Base-by-base conservation (phyloP, 2,329 filamentous ascomycete species). In the Orbilia brochopaga region DNA sequence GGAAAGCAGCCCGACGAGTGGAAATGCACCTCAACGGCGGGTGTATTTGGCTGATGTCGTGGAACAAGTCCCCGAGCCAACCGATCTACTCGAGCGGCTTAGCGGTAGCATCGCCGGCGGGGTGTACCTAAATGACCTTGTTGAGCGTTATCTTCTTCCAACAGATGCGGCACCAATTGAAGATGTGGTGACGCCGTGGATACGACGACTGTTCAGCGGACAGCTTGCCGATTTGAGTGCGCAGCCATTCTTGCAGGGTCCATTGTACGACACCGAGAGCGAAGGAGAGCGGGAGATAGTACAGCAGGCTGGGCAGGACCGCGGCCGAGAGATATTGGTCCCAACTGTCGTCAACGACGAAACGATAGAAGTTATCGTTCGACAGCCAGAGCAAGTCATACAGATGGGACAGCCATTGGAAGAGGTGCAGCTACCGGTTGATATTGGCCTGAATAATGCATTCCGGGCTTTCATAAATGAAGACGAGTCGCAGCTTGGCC, bases 51-150 rank as follows among this genome's bases (percentile, higher is more conserved):
- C 58, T 2, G 19, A 48, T n/a, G 46, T 27, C 17, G 62, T 53
- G n/a, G 24, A 10, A 15, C 52, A 40, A 19, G 15, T 53, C 5
- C 13, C 32, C 5, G 58, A 61, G 3, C 32, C 30, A 6, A n/a
- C 30, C 0, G 13, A 13, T 11, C 40, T 53, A 5, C 11, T 61
- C 13, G 46, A 52, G 21, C n/a, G 8, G 0, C 3, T 53, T 13
- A 7, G 46, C 1, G n/a, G 35, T 13, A 51, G 27, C 32, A 11
- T n/a, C 10, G 42, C 2, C 13, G n/a, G 17, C 15, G 42, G 11
- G 2, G 7, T 66, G n/a, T 44, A 58, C 37, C 6, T 66, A 5
- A 27, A 32, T 4, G 53, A 66, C 37, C 15, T 58, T 5, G 15
- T 66, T 1, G 62, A 66, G 19, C 15, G 46, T 8, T 53, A n/a